phyloP scores from a whole-genome alignment of 768 basidiomycete species.

The Pleurotus ostreatus region DNA sequence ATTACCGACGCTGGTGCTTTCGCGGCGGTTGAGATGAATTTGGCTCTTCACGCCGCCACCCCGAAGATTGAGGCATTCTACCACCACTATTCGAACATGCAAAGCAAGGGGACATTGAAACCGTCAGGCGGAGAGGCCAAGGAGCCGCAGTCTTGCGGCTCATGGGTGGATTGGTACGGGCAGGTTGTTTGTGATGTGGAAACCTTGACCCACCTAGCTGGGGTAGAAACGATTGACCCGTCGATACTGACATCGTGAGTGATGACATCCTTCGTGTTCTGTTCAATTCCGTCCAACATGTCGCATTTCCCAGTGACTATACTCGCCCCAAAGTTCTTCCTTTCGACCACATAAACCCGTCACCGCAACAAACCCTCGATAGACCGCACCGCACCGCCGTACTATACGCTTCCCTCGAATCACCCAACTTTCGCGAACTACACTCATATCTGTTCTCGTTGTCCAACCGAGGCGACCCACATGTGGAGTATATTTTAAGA shows the following conservation, averaged over 20 bases:
- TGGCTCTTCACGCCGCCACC: slow-evolving; percentile 73
- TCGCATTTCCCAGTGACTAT: slow-evolving; percentile 19
- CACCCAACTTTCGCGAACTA: slow-evolving; percentile 65
- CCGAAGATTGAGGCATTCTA: slow-evolving; percentile 86
- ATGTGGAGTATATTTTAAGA: slow-evolving; percentile 75
- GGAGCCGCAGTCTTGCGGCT: slow-evolving; percentile 42
- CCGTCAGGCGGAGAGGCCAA: not conserved
- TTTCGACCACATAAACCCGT: slow-evolving; percentile 74
- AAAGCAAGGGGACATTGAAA: slow-evolving; percentile 18
- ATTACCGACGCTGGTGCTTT: slow-evolving; percentile 46
- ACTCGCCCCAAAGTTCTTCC: slow-evolving; percentile 50
- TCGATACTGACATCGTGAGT: slow-evolving; percentile 27
- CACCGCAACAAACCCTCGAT: slow-evolving; percentile 38
- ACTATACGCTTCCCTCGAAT: slow-evolving; percentile 68
- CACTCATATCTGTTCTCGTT: slow-evolving; percentile 60
- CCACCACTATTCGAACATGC: slow-evolving; percentile 54
- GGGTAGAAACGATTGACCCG: slow-evolving; percentile 45
- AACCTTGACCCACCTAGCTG: slow-evolving; percentile 48
- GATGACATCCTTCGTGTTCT: not conserved
- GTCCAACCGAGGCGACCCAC: slow-evolving; percentile 37
- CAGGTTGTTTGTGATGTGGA: slow-evolving; percentile 65
- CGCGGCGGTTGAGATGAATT: slow-evolving; percentile 61
- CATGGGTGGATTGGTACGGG: slow-evolving; percentile 88
- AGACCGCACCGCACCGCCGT: slow-evolving; percentile 63
- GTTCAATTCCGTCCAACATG: not conserved